Evolutionary conservation across 1,284 basidiomycete genomes (phyloP).

Genomic region (Sporisorium reilianum): DNA sequence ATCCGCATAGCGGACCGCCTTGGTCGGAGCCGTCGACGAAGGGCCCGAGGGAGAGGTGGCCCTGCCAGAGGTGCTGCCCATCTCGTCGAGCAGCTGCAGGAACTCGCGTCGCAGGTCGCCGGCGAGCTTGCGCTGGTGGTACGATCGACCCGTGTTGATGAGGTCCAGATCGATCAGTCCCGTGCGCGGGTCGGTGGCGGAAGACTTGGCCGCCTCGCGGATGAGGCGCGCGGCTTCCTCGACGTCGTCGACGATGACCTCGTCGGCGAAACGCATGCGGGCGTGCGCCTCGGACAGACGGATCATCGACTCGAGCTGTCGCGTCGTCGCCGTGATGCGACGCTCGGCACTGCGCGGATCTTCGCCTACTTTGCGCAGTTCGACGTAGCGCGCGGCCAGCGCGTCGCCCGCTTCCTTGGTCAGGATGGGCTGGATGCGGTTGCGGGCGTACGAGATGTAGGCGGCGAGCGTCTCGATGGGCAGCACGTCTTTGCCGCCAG

Average conservation of each 20-base stretch:
- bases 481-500: conserved; percentile 79
- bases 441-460: conserved; percentile 92
- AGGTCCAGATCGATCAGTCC: conserved; percentile 96
- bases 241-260: conserved; percentile 88
- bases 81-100: conserved; percentile 57
- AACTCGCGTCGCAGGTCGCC: conserved; percentile 65
- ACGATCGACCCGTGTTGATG: conserved; percentile 91
- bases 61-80: conserved; percentile 47
- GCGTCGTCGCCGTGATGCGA: conserved; percentile 96
- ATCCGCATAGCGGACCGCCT: conserved; percentile 63
- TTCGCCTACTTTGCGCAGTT: conserved; percentile 87
- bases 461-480: conserved; percentile 89
- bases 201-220: conserved; percentile 91
- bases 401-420: conserved; percentile 86
- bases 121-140: conserved; percentile 76
- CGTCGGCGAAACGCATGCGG: conserved; percentile 88
- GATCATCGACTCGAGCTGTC: conserved; percentile 97
- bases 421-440: conserved; percentile 88
- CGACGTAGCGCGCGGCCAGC: conserved; percentile 89
- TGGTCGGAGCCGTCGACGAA: conserved; percentile 37
- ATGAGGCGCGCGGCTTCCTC: conserved; percentile 91
- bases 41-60: conserved; percentile 41
- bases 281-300: conserved; percentile 97
- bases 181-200: conserved; percentile 82
- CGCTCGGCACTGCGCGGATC: conserved; percentile 83